Base-by-base conservation (phyloP, 768 basidiomycete species). In the Hydnum rufescens region DNA sequence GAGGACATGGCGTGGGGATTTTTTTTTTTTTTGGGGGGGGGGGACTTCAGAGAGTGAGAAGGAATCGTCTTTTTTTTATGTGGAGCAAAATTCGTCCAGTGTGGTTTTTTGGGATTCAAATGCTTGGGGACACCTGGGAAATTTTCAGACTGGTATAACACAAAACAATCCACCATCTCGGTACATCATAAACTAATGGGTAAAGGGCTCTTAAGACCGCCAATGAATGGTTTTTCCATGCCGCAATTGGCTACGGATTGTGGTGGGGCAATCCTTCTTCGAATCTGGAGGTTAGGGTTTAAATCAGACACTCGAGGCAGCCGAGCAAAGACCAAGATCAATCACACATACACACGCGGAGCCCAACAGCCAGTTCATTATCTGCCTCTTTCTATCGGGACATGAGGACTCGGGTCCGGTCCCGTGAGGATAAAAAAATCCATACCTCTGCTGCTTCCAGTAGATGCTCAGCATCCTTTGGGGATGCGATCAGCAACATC, bases 191-290 rank as follows among this genome's bases (percentile, higher is more conserved):
- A n/a, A n/a, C n/a, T n/a, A n/a, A n/a, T n/a, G n/a, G n/a, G n/a
- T n/a, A n/a, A n/a, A n/a, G n/a, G n/a, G n/a, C n/a, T n/a, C n/a
- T n/a, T 1, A 39, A 13, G 13, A 39, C 36, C 18, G 16, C 49
- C 49, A 50, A 34, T 16, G 28, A 31, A 50, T 50, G 16, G 32
- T 16, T 31, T 50, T 6, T 28, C 49, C 49, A 32, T 50, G 49
- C 16, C 49, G 49, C 8, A 50, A 31, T 25, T 50, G 49, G 32
- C 26, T 31, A 8, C 28, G 8, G 28, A 50, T 32, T 16, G 13
- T 28, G 13, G 29, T 32, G 6, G 23, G 49, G 18, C 28, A 29
- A 16, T 50, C 49, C 49, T 31, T 50, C 8, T 50, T 50, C 32
- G 49, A 30, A 28, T 50, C 25, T 50, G 32, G 26, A 13, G 44